A percentile compares a stretch with the other conserved stretches of the same genome.
These are phyloP conservation scores for Trichoderma aggressivum DNA, from an alignment of 2,329 filamentous ascomycete genomes.

Conservation along the genomic window DNA sequence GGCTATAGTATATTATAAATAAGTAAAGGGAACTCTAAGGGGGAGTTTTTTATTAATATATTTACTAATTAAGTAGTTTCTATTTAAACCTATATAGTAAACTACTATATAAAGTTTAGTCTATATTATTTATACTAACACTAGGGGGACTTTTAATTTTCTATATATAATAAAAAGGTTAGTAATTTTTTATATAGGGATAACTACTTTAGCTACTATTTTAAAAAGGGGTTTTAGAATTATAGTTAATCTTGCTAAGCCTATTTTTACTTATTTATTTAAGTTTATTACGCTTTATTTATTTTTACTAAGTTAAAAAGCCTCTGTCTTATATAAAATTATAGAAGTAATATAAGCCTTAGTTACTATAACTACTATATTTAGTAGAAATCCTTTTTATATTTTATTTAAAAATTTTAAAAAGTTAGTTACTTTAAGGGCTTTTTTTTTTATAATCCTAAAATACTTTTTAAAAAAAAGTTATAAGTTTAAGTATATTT, in stretches of 20 bases:
- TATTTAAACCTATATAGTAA: too few relatives aligned
- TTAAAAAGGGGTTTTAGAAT: neutral
- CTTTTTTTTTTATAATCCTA: neutral
- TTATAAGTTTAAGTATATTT: neutral
- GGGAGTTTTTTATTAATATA: too few relatives aligned
- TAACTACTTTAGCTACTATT: neutral
- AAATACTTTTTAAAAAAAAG: neutral
- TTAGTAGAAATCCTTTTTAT: too few relatives aligned
- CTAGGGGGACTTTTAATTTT: neutral
- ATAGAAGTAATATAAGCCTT: neutral
- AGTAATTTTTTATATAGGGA: neutral
- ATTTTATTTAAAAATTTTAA: too few relatives aligned
- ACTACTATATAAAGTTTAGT: too few relatives aligned
- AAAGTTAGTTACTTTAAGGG: neutral
- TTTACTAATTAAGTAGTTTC: too few relatives aligned
- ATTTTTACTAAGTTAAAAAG: neutral
- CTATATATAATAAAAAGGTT: neutral
- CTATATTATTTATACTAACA: too few relatives aligned
- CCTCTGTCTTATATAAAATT: neutral
- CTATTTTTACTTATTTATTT: neutral
- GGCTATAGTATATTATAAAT: too few relatives aligned
- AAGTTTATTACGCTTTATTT: neutral
- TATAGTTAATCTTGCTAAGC: neutral
- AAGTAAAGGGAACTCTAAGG: too few relatives aligned
- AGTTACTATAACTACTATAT: neutral